Percentiles rank a stretch among this genome's conserved stretches.
Evolutionary conservation across 768 basidiomycete species (phyloP).

Genomic region (Suillus plorans): DNA sequence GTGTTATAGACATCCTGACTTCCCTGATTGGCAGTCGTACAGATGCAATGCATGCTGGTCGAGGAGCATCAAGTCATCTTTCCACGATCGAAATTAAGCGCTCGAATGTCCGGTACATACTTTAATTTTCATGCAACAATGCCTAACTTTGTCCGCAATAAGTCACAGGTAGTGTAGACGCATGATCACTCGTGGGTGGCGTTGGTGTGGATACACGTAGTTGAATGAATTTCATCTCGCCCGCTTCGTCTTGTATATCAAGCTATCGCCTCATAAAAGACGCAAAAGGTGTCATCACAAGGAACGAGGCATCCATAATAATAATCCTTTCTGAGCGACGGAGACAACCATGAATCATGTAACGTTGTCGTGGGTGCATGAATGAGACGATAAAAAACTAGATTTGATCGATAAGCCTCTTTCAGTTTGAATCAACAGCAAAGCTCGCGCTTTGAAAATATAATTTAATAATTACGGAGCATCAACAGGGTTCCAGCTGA

Average conservation of each 20-base stretch:
- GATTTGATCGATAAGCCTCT: slow-evolving; percentile 3
- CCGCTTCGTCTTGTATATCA: not conserved
- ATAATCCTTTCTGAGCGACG: not conserved
- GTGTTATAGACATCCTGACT: not conserved
- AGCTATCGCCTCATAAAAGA: not conserved
- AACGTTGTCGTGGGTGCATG: not conserved
- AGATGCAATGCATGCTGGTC: not conserved
- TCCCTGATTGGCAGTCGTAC: not conserved
- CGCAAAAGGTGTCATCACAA: not conserved
- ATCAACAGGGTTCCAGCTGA: slow-evolving; percentile 86
- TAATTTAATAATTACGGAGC: slow-evolving; percentile 21
- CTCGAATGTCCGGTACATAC: not conserved
- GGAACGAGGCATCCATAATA: not conserved
- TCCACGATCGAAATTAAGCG: not conserved
- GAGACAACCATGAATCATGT: not conserved
- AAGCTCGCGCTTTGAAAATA: not conserved
- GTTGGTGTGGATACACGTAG: not conserved
- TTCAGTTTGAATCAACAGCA: not conserved
- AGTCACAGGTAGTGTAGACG: not conserved
- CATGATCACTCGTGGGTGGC: not conserved
- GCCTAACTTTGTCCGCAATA: not conserved
- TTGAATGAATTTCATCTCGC: not conserved
- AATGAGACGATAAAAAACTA: not conserved
- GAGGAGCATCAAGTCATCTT: not conserved
- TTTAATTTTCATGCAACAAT: not conserved